A percentile compares a stretch with the other conserved stretches of the same genome.
These are phyloP conservation scores for Lotus japonicus DNA, from an alignment of 306 rosid genomes.

Conservation along the genomic window DNA sequence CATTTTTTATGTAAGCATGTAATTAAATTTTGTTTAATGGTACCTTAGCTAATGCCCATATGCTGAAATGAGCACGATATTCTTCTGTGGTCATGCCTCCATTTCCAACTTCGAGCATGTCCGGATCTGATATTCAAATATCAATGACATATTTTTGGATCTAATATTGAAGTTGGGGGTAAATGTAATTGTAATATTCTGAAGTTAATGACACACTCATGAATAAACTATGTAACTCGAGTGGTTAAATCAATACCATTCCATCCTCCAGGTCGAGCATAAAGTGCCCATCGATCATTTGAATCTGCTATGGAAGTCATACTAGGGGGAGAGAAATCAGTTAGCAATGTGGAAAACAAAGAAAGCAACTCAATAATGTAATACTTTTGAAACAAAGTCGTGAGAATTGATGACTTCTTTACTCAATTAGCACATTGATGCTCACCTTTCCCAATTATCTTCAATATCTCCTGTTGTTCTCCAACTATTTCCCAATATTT, in stretches of 20 bases:
- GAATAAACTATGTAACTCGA: not conserved
- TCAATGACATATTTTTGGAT: not conserved
- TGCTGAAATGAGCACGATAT: conserved; percentile 66
- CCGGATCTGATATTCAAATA: conserved; percentile 49
- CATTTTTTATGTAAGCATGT: no score
- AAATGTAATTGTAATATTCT: not conserved
- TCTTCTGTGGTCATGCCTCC: conserved; percentile 64
- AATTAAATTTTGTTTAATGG: no score
- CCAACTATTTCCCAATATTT: conserved; percentile 1
- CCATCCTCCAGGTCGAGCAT: conserved; percentile 71
- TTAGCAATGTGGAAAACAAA: not conserved
- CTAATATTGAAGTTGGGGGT: not conserved
- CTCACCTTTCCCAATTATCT: conserved; percentile 7
- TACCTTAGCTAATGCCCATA: conserved; percentile 71
- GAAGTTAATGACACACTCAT: not conserved
- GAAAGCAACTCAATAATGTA: not conserved
- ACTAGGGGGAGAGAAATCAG: conserved; percentile 8
- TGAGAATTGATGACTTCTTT: not conserved
- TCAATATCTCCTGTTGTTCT: conserved; percentile 16
- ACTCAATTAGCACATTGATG: no score
- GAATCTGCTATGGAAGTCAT: conserved; percentile 45
- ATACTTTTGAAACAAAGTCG: not conserved
- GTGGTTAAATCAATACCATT: conserved; percentile 43
- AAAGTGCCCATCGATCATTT: conserved; percentile 58
- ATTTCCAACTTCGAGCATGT: conserved; percentile 72